Evolutionary conservation across 140 eudicot species (phyloP).

Genomic region (Bidens hawaiensis): DNA sequence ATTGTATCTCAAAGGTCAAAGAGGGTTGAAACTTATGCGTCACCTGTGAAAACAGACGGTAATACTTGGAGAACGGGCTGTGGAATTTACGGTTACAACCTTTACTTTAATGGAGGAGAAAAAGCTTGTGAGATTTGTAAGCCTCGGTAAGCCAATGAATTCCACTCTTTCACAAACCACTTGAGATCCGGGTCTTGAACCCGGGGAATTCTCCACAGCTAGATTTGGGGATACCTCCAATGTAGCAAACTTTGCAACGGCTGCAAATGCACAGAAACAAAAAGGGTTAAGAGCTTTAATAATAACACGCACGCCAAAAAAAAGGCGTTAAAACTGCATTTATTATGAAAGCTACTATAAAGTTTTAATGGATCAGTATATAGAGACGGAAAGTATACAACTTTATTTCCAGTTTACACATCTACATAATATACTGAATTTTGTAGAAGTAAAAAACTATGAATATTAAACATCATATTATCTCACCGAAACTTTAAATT

Average conservation of each 20-base stretch:
- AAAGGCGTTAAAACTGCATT: background rate
- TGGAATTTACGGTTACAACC: slow-evolving; percentile 36
- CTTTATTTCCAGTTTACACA: background rate
- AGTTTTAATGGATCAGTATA: background rate
- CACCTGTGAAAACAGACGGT: slow-evolving; percentile 91
- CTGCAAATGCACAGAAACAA: slow-evolving; percentile 47
- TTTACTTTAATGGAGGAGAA: slow-evolving; percentile 61
- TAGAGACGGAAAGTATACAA: background rate
- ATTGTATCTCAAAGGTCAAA: background rate
- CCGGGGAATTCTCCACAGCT: slow-evolving; percentile 64
- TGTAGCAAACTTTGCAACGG: slow-evolving; percentile 39
- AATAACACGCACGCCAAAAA: background rate
- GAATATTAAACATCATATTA: background rate
- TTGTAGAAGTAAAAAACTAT: background rate
- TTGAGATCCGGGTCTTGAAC: slow-evolving; percentile 54
- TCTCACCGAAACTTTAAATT: background rate
- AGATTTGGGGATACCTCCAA: slow-evolving; percentile 56
- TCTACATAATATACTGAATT: background rate
- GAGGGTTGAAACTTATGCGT: slow-evolving; percentile 11
- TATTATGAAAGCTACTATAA: background rate
- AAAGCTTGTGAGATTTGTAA: slow-evolving; percentile 56
- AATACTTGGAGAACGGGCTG: slow-evolving; percentile 48
- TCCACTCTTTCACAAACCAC: slow-evolving; percentile 65
- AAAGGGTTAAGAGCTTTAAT: background rate
- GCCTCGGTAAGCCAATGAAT: slow-evolving; percentile 66